Evolutionary conservation across 192 early-diverging fungal genomes (phyloP).

Genomic region (Coemansia sp.): DNA sequence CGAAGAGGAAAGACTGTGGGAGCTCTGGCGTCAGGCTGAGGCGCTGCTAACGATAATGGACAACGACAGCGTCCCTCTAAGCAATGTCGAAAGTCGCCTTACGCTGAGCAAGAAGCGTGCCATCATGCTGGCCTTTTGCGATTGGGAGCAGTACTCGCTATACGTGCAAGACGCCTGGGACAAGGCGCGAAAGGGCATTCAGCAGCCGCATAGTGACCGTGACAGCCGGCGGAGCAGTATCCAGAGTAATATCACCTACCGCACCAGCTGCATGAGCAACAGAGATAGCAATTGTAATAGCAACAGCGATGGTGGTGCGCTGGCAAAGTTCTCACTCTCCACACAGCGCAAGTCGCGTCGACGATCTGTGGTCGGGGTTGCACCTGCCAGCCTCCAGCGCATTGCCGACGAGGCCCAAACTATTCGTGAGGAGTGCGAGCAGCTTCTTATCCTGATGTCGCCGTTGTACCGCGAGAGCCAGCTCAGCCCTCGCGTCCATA

Average conservation of each 20-base stretch:
- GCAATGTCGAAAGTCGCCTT: slow-evolving; percentile 35
- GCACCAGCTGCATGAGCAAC: not conserved
- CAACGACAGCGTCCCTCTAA: slow-evolving; percentile 50
- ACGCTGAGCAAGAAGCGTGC: slow-evolving; percentile 58
- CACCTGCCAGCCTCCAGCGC: slow-evolving; percentile 55
- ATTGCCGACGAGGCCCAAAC: slow-evolving; percentile 48
- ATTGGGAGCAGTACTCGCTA: slow-evolving; percentile 59
- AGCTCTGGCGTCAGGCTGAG: slow-evolving; percentile 57
- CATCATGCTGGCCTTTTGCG: slow-evolving; percentile 58
- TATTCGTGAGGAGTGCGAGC: slow-evolving; percentile 48
- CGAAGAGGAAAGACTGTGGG: slow-evolving; percentile 57
- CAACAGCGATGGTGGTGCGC: slow-evolving; percentile 1
- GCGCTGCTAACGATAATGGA: slow-evolving; percentile 58
- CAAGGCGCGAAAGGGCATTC: slow-evolving; percentile 49
- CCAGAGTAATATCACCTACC: slow-evolving; percentile 14
- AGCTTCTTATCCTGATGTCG: slow-evolving; percentile 50
- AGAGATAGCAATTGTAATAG: slow-evolving; percentile 5
- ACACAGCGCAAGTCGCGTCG: slow-evolving; percentile 50
- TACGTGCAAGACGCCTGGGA: slow-evolving; percentile 58
- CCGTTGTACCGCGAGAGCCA: slow-evolving; percentile 48
- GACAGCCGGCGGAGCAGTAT: slow-evolving; percentile 42
- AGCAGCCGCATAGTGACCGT: slow-evolving; percentile 25
- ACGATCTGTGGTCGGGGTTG: slow-evolving; percentile 51
- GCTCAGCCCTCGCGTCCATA: slow-evolving; percentile 29
- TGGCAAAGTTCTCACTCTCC: slow-evolving; percentile 41